phyloP scores from a whole-genome alignment of 257 asterid genomes.

The Vinca minor region DNA sequence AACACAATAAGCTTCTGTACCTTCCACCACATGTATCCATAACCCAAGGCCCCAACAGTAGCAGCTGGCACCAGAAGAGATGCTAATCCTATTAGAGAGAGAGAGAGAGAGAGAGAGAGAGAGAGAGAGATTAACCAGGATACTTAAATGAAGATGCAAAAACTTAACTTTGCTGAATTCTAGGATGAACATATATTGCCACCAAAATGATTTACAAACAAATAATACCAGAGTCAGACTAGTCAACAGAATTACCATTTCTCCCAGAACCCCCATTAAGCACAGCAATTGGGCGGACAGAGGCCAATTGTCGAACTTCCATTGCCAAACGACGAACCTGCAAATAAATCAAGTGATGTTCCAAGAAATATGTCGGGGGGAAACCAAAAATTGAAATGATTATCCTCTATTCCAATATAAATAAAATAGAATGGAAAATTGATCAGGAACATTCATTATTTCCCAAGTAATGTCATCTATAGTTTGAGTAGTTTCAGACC shows the following conservation, averaged over 20 bases:
- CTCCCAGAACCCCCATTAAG: conserved; percentile 53
- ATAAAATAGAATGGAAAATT: neutral
- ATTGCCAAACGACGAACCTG: conserved; percentile 67
- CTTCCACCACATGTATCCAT: conserved; percentile 99
- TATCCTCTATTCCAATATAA: neutral
- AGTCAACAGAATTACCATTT: conserved; percentile 22
- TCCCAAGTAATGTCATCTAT: no score
- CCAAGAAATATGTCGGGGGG: neutral
- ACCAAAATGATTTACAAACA: neutral
- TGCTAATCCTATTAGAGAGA: conserved; percentile 45
- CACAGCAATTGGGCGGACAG: conserved; percentile 54
- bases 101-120: no score
- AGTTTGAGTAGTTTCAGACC: no score
- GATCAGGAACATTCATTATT: neutral
- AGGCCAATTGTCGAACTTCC: conserved; percentile 63
- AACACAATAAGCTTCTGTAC: conserved; percentile 24
- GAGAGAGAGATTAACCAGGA: neutral
- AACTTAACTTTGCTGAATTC: neutral
- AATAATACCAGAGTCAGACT: neutral
- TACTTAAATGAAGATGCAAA: neutral
- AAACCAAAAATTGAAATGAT: neutral
- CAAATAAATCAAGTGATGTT: conserved; percentile 8
- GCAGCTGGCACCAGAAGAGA: conserved; percentile 62
- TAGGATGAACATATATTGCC: neutral
- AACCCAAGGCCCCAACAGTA: conserved; percentile 73